Evolutionary conservation across 495 filamentous ascomycete species (phyloP).

Genomic region (Letharia columbiana): DNA sequence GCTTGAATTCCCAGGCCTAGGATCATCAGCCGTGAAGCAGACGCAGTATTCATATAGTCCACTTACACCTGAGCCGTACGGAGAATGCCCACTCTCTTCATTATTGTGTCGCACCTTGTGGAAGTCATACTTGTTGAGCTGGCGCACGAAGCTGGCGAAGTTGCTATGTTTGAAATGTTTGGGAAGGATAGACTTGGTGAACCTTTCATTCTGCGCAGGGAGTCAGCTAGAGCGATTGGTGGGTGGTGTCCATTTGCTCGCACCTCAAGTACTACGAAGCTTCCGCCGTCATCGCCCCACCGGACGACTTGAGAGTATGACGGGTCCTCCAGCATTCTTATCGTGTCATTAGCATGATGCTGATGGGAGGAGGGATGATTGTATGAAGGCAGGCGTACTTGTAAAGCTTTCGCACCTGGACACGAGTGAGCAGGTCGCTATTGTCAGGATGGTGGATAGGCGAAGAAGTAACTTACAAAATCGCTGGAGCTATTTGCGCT

Average conservation of each 20-base stretch:
- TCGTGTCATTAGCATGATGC: slow-evolving; percentile 26
- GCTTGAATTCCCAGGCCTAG: slow-evolving; percentile 96
- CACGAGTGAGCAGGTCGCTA: slow-evolving; percentile 26
- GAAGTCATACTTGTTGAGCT: slow-evolving; percentile 99
- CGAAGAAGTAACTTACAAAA: slow-evolving; percentile 52
- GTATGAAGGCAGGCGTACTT: slow-evolving; percentile 53
- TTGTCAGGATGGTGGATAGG: slow-evolving; percentile 6
- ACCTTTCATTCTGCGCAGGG: slow-evolving; percentile 76
- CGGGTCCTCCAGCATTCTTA: slow-evolving; percentile 96
- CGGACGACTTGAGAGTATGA: slow-evolving; percentile 86
- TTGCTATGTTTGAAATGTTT: slow-evolving; percentile 99
- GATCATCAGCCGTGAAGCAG: slow-evolving; percentile 4
- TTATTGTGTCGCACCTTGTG: slow-evolving; percentile 97
- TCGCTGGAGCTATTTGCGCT: slow-evolving; percentile 66
- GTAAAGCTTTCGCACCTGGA: slow-evolving; percentile 93
- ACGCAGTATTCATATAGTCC: not conserved
- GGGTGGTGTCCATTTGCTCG: slow-evolving; percentile 15
- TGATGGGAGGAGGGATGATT: slow-evolving; percentile 6
- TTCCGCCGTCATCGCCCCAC: slow-evolving; percentile 91
- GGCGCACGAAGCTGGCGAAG: slow-evolving; percentile 96
- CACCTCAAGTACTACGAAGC: slow-evolving; percentile 97
- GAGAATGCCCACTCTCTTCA: slow-evolving; percentile 84
- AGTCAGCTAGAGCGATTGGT: not conserved
- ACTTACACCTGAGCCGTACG: slow-evolving; percentile 83
- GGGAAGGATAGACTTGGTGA: slow-evolving; percentile 92